These are phyloP conservation scores for Epichloe sp. DNA, from an alignment of 2,329 filamentous ascomycete genomes.

Conservation along the genomic window DNA sequence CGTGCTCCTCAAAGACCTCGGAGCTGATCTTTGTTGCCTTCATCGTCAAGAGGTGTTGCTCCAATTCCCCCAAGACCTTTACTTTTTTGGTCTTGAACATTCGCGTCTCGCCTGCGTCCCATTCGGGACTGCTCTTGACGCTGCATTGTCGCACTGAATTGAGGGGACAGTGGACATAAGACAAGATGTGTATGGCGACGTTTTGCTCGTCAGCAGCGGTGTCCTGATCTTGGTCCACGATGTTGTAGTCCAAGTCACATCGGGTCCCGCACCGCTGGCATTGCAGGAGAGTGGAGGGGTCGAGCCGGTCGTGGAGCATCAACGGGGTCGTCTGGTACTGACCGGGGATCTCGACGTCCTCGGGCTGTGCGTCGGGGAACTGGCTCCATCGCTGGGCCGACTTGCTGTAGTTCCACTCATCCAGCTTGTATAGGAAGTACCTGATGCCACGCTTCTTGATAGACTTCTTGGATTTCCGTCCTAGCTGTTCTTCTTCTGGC, in stretches of 20 bases:
- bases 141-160: not conserved
- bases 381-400: slow-evolving; percentile 1
- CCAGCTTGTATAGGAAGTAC: not conserved
- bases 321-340: not conserved
- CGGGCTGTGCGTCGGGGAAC: not conserved
- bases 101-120: not conserved
- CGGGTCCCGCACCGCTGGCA: slow-evolving; percentile 1
- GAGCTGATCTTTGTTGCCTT: not conserved
- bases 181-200: not conserved
- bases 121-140: not conserved
- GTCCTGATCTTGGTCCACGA: not conserved
- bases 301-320: not conserved
- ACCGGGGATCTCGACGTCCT: not conserved
- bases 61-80: not conserved
- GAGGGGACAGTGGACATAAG: not conserved
- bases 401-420: not conserved
- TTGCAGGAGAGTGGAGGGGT: not conserved
- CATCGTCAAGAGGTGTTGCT: not conserved
- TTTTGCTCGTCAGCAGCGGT: not conserved
- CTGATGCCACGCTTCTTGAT: not conserved
- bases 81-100: not conserved
- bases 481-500: not conserved
- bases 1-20: not conserved
- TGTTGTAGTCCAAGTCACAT: slow-evolving; percentile 4
- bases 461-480: too few species aligned